These are phyloP conservation scores for Gonium pectorale DNA, from an alignment of 139 green algal genomes.

Conservation along the genomic window DNA sequence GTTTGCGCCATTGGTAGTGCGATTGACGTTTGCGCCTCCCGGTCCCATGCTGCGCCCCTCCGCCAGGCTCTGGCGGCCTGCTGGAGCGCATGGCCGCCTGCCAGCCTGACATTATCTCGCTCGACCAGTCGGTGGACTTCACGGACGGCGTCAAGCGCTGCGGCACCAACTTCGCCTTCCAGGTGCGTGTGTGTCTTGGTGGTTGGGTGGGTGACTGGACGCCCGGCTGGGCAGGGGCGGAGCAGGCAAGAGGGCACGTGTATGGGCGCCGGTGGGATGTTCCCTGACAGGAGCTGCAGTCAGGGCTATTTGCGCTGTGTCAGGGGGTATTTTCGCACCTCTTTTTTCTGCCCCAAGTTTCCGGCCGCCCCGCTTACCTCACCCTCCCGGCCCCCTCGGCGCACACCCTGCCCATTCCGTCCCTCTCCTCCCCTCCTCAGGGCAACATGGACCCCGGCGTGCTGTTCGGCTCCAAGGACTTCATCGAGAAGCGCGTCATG, in stretches of 20 bases:
- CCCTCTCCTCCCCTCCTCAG: constrained; percentile 52
- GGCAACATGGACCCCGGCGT: constrained; percentile 95
- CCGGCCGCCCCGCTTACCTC: not conserved
- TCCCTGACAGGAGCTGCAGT: too few relatives aligned
- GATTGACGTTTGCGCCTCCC: too few relatives aligned
- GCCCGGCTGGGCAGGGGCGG: too few relatives aligned
- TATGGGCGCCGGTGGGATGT: too few relatives aligned
- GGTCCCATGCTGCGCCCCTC: not conserved
- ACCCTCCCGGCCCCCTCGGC: too few relatives aligned
- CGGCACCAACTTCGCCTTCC: constrained; percentile 84
- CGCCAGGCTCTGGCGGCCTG: constrained; percentile 79
- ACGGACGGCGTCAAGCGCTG: constrained; percentile 86
- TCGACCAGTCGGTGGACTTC: constrained; percentile 88
- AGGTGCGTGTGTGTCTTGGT: constrained; percentile 59
- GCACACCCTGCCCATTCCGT: not conserved
- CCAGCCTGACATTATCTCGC: constrained; percentile 84
- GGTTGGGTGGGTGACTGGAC: too few relatives aligned
- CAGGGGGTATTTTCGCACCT: too few relatives aligned
- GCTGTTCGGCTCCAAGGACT: constrained; percentile 86
- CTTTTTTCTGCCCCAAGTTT: too few relatives aligned
- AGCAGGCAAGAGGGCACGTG: too few relatives aligned
- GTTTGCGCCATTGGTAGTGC: too few relatives aligned
- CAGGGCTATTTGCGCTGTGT: too few relatives aligned
- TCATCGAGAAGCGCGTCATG: constrained; percentile 84
- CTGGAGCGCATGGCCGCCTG: constrained; percentile 94